These are phyloP conservation scores for Boletus sp. DNA, from an alignment of 768 basidiomycete genomes.

Conservation along the genomic window DNA sequence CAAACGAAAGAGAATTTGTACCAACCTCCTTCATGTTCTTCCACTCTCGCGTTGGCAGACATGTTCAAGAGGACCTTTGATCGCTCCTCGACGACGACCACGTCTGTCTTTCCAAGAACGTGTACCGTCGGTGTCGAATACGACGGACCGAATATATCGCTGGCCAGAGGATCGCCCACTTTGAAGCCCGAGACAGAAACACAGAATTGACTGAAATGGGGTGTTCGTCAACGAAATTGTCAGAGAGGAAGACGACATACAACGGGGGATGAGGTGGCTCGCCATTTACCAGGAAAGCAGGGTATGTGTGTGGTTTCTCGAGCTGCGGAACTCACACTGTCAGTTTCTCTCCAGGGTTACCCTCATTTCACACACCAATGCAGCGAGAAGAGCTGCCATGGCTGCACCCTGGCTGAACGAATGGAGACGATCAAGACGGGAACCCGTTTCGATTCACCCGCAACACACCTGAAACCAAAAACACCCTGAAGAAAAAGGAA, in stretches of 20 bases:
- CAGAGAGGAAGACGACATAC: constrained; percentile 37
- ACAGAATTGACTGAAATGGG: constrained; percentile 57
- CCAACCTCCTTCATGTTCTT: constrained; percentile 78
- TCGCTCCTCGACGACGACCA: constrained; percentile 70
- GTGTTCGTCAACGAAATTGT: neutral
- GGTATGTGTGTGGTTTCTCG: constrained; percentile 49
- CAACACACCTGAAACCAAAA: constrained; percentile 68
- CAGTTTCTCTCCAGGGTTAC: neutral
- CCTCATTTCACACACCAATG: constrained; percentile 50
- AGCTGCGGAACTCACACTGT: constrained; percentile 36
- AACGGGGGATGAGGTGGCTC: constrained; percentile 70
- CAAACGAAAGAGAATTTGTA: constrained; percentile 2
- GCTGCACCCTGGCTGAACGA: constrained; percentile 68
- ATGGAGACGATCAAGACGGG: constrained; percentile 3
- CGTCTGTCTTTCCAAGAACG: constrained; percentile 72
- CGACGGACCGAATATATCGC: constrained; percentile 45
- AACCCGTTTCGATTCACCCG: neutral
- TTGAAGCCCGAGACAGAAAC: constrained; percentile 74
- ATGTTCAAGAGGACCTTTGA: constrained; percentile 53
- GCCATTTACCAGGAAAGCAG: constrained; percentile 61
- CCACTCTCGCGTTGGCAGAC: constrained; percentile 58
- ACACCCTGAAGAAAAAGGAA: constrained; percentile 51
- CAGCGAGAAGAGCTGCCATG: constrained; percentile 66
- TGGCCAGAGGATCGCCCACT: constrained; percentile 43
- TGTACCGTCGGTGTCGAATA: constrained; percentile 75